These are phyloP conservation scores for Vitis hybrid DNA, from an alignment of 177 flowering plant species.

Conservation along the genomic window DNA sequence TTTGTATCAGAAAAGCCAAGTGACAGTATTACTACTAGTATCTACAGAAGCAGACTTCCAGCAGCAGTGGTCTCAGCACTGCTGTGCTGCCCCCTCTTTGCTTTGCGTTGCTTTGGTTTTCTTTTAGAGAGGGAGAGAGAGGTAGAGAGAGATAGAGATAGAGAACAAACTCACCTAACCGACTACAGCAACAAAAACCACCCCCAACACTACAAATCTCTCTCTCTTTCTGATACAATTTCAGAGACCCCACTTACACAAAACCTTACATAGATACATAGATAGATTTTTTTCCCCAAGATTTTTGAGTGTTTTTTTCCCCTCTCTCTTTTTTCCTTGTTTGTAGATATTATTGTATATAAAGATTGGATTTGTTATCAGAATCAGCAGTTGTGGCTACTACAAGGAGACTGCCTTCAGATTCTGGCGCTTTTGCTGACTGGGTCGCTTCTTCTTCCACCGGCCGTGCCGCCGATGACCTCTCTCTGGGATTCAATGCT, in stretches of 20 bases:
- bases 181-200: too few species aligned
- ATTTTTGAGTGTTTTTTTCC: background rate
- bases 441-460: slow-evolving; percentile 65
- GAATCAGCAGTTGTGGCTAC: slow-evolving; percentile 75
- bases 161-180: too few species aligned
- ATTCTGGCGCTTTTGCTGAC: slow-evolving; percentile 76
- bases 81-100: background rate
- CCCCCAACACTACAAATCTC: slow-evolving; percentile 2
- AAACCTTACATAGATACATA: slow-evolving; percentile 13
- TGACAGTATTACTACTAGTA: slow-evolving; percentile 15
- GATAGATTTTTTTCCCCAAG: slow-evolving; percentile 7
- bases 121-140: too few species aligned
- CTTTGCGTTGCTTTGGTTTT: background rate
- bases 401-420: slow-evolving; percentile 61
- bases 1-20: slow-evolving; percentile 22
- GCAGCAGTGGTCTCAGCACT: slow-evolving; percentile 14
- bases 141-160: too few species aligned
- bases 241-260: slow-evolving; percentile 30
- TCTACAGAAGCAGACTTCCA: slow-evolving; percentile 11
- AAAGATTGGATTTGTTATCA: slow-evolving; percentile 1
- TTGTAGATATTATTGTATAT: slow-evolving; percentile 4
- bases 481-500: slow-evolving; percentile 80
- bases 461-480: slow-evolving; percentile 50
- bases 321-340: background rate
- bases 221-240: slow-evolving; percentile 24